These are phyloP conservation scores for Zygosaccharomyces sapae DNA, from an alignment of 1,139 yeast genomes.

Conservation along the genomic window DNA sequence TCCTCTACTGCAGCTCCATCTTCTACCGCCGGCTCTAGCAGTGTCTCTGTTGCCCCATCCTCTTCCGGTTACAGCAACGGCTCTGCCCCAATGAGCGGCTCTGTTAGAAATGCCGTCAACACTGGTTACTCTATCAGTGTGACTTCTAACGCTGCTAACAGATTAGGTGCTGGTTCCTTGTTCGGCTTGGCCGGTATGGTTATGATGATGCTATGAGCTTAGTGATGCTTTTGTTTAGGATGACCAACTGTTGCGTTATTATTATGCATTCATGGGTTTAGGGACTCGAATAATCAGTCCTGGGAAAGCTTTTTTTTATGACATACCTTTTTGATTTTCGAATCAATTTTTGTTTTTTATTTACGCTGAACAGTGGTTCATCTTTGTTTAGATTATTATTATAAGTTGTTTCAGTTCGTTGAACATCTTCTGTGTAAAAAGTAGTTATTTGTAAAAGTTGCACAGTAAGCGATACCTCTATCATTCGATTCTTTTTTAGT, in stretches of 20 bases:
- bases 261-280: too few relatives aligned
- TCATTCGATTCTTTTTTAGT: too few relatives aligned
- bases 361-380: slow-evolving; percentile 3
- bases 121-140: slow-evolving; percentile 9
- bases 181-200: slow-evolving; percentile 14
- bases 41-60: neutral
- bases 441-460: slow-evolving; percentile 2
- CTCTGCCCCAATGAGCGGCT: slow-evolving; percentile 6
- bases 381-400: slow-evolving; percentile 8
- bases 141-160: slow-evolving; percentile 18
- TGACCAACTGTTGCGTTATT: too few relatives aligned
- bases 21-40: too few relatives aligned
- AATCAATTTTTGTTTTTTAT: slow-evolving; percentile 2
- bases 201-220: slow-evolving; percentile 6
- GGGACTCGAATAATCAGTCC: slow-evolving; percentile 1
- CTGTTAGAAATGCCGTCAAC: slow-evolving; percentile 2
- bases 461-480: slow-evolving; percentile 1
- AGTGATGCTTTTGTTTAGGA: neutral
- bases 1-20: neutral
- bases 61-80: slow-evolving; percentile 4
- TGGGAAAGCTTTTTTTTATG: neutral
- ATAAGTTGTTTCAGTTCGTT: slow-evolving; percentile 7
- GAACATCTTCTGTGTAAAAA: slow-evolving; percentile 4
- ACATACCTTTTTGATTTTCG: slow-evolving; percentile 3
- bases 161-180: slow-evolving; percentile 11